Percentiles rank a stretch among this genome's conserved stretches.
These are phyloP conservation scores for Amanita phalloides DNA, from an alignment of 768 basidiomycete genomes.

Conservation along the genomic window DNA sequence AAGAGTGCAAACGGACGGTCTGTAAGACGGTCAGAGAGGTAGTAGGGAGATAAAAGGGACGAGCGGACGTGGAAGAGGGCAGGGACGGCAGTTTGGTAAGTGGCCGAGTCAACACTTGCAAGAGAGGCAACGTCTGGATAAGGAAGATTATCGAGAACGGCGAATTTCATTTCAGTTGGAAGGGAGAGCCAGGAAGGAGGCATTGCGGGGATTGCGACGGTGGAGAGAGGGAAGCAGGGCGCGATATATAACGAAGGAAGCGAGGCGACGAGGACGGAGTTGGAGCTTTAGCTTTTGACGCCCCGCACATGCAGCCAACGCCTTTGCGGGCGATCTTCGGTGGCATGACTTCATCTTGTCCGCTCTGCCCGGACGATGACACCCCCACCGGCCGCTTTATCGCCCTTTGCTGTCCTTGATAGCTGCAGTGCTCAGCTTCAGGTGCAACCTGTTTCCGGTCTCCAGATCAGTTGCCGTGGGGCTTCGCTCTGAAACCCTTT, in stretches of 20 bases:
- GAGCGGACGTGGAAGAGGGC: slow-evolving; percentile 41
- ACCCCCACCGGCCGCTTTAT: too few relatives aligned
- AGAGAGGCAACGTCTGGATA: slow-evolving; percentile 32
- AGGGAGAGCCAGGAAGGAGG: slow-evolving; percentile 38
- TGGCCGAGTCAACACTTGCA: slow-evolving; percentile 34
- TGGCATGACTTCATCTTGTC: too few relatives aligned
- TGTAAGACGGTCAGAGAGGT: slow-evolving; percentile 15
- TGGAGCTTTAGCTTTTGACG: too few relatives aligned
- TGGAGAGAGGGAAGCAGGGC: background rate
- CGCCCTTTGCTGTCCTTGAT: too few relatives aligned
- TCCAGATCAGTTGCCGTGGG: background rate
- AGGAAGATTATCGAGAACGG: slow-evolving; percentile 40
- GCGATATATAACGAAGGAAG: background rate
- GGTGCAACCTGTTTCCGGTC: background rate
- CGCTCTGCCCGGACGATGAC: too few relatives aligned
- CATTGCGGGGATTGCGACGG: background rate
- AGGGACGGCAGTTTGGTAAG: slow-evolving; percentile 47
- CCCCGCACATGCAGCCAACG: too few relatives aligned
- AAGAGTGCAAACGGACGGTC: slow-evolving; percentile 38
- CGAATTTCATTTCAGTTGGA: slow-evolving; percentile 57
- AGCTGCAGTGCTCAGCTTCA: background rate
- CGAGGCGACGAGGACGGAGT: background rate
- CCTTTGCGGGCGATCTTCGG: too few relatives aligned
- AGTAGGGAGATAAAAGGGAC: slow-evolving; percentile 10
- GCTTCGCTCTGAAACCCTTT: background rate